Base-by-base conservation (phyloP, 2,329 filamentous ascomycete species). In the Fusarium sp. region DNA sequence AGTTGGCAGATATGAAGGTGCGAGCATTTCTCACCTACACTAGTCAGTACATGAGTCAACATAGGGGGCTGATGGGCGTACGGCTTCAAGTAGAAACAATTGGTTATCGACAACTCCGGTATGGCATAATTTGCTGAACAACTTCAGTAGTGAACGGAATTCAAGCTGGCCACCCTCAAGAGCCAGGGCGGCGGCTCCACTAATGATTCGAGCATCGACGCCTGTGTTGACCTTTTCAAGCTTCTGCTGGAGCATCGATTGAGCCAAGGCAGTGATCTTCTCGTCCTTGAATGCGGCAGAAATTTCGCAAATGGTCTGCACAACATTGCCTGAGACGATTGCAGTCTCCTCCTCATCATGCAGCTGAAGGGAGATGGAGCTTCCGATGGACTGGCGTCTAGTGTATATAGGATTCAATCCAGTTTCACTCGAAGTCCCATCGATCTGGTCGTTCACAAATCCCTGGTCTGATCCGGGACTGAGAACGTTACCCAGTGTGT, bases 171-270 rank as follows among this genome's bases (percentile, higher is more conserved):
- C 93, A 58, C 93, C 93, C 72, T 88, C 90, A 7, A 96, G 83
- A 31, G 94, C 91, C 58, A 99, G 82, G 8, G 88, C 85, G 11
- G 94, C 93, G 9, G 93, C 90, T 64, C 97, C 94, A 18, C 88
- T 89, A 57, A 98, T 91, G 63, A 99, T 96, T 58, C 91, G 91
- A 30, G 91, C 90, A 82, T 98, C 94, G 4, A 98, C 92, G 7
- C 87, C 83, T 62, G 88, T 85, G 75, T 89, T 96, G 58, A 98
- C 89, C 79, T 96, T 95, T 65, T 91, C 90, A 61, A 98, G 88
- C 79, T 99, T 98, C 77, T 99, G 96, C n/a, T 97, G 82, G 25
- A 99, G 88, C 90, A 99, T 98, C 1, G 94, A 97, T 74, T 98
- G 92, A 4, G 94, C 95, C 54, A 99, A 84, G 7, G 94, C 94